Conservation (phyloP, 2,329 filamentous ascomycete species). For the Thyridium curvatum region DNA sequence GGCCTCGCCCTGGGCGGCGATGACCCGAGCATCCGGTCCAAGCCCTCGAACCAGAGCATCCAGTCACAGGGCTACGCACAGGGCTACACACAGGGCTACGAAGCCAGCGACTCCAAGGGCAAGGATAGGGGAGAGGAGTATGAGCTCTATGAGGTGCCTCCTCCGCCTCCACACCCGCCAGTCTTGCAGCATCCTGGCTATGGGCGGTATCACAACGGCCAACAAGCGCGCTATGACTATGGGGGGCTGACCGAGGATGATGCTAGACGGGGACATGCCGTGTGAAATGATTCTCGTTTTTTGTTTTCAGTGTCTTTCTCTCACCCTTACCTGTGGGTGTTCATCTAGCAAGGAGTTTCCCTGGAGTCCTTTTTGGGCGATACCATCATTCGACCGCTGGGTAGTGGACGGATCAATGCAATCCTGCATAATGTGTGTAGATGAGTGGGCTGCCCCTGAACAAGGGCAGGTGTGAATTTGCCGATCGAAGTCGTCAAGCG, state of each 20-base stretch:
- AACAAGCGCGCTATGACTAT: constrained; percentile 1
- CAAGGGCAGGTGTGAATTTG: too few species aligned
- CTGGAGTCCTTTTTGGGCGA: neutral
- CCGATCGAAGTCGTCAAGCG: too few species aligned
- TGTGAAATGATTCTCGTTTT: constrained; percentile 1
- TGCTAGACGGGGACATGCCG: constrained; percentile 2
- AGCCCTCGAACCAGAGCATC: constrained; percentile 18
- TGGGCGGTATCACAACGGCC: constrained; percentile 22
- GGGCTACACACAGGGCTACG: too few species aligned
- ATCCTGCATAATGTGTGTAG: too few species aligned
- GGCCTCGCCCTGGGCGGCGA: constrained; percentile 37
- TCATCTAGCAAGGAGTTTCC: neutral
- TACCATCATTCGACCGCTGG: too few species aligned
- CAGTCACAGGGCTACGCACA: constrained; percentile 9
- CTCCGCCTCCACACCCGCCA: constrained; percentile 24
- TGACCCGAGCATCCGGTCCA: constrained; percentile 21
- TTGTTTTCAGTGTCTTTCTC: constrained; percentile 2
- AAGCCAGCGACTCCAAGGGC: constrained; percentile 28
- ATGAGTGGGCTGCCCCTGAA: too few species aligned
- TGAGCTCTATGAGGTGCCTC: constrained; percentile 38
- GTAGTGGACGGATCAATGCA: too few species aligned
- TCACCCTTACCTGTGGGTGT: constrained; percentile 5
- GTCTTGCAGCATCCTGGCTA: constrained; percentile 40
- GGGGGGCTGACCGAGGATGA: constrained; percentile 7
- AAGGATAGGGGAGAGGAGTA: constrained; percentile 35